Evolutionary conservation across 2,329 filamentous ascomycete genomes (phyloP).

Genomic region (Cercospora sp.): DNA sequence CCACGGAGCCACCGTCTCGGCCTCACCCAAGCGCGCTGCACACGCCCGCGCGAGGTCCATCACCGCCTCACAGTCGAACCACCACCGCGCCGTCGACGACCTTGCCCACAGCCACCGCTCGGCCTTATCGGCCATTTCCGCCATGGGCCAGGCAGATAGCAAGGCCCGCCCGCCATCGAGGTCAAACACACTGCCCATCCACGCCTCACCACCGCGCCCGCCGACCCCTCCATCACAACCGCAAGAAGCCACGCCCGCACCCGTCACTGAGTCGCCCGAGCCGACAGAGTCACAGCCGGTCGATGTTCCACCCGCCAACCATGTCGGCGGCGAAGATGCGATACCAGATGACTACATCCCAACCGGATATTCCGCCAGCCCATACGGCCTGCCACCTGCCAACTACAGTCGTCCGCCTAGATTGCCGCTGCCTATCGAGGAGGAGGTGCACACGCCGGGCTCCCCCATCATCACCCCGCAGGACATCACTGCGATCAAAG

Average conservation of each 20-base stretch:
- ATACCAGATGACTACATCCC: conserved; percentile 28
- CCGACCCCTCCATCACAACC: conserved; percentile 19
- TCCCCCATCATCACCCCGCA: conserved; percentile 81
- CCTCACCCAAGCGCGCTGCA: background rate
- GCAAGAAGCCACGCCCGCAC: conserved; percentile 20
- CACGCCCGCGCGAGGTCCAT: conserved; percentile 36
- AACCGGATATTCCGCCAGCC: conserved; percentile 31
- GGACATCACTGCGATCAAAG: conserved; percentile 56
- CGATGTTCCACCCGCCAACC: conserved; percentile 38
- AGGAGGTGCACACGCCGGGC: conserved; percentile 84
- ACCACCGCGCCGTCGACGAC: conserved; percentile 19
- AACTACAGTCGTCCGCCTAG: conserved; percentile 73
- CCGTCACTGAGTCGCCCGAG: conserved; percentile 9
- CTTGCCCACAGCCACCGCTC: conserved; percentile 23
- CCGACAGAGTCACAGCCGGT: conserved; percentile 42
- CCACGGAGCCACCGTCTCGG: background rate
- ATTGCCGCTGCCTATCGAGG: conserved; percentile 87
- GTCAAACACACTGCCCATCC: conserved; percentile 31
- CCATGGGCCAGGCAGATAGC: conserved; percentile 33
- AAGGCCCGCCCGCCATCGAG: conserved; percentile 28
- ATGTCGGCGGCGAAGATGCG: conserved; percentile 24
- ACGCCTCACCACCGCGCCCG: conserved; percentile 21
- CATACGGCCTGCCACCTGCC: conserved; percentile 43
- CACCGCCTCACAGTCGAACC: conserved; percentile 27
- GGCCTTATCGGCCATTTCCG: conserved; percentile 10